Conservation (phyloP, 2,329 filamentous ascomycete species). For the Elsinoe necatrix region DNA sequence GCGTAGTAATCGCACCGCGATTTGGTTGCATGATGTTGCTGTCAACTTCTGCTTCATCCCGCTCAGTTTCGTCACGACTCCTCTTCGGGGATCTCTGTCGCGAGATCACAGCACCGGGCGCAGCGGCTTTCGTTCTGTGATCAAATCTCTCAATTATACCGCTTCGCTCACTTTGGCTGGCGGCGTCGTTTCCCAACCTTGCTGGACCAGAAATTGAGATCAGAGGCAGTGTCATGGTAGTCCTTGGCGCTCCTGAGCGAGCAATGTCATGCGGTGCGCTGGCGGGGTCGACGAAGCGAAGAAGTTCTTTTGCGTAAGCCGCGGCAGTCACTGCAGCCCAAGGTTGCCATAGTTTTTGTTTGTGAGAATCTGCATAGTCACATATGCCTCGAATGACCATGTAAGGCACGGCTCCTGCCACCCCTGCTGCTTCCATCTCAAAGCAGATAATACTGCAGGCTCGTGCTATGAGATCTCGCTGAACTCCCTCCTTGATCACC, state of each 20-base stretch:
- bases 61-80: background rate
- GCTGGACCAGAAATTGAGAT: background rate
- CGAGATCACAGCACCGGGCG: background rate
- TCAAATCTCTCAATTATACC: background rate
- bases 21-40: background rate
- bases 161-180: background rate
- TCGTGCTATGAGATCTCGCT: background rate
- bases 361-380: constrained; percentile 17
- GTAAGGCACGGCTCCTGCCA: background rate
- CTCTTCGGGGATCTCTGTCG: background rate
- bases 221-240: background rate
- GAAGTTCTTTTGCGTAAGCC: constrained; percentile 17
- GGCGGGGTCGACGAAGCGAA: background rate
- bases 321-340: constrained; percentile 15
- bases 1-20: too few relatives aligned
- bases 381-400: constrained; percentile 18
- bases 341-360: constrained; percentile 12
- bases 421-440: constrained; percentile 12
- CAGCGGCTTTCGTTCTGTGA: background rate
- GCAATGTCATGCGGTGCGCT: background rate
- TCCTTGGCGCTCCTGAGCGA: background rate
- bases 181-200: background rate
- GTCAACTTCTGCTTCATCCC: background rate
- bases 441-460: constrained; percentile 1
- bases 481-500: constrained; percentile 3